phyloP scores from a whole-genome alignment of 2,329 filamentous ascomycete genomes.

The Chalaropsis thielavioides region DNA sequence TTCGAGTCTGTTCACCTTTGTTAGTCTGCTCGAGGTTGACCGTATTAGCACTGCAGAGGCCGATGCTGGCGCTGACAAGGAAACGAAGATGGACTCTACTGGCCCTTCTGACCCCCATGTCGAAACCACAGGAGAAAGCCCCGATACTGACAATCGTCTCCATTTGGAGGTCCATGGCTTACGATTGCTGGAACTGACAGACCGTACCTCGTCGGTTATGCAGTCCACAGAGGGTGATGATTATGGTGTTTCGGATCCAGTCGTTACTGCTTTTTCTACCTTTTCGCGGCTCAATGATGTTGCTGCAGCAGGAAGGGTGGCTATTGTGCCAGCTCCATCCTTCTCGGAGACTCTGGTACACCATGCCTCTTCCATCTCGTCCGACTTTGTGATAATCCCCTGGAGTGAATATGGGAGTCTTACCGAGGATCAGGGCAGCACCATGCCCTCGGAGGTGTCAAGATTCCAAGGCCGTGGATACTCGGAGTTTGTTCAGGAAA shows the following conservation, averaged over 20 bases:
- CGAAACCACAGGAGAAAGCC: constrained; percentile 5
- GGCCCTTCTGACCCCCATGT: neutral
- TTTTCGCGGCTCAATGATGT: constrained; percentile 76
- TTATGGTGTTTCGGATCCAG: constrained; percentile 47
- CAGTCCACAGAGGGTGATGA: constrained; percentile 73
- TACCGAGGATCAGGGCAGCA: constrained; percentile 41
- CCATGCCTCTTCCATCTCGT: constrained; percentile 53
- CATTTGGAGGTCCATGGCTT: constrained; percentile 66
- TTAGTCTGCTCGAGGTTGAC: constrained; percentile 49
- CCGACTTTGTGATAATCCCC: constrained; percentile 67
- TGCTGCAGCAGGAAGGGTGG: constrained; percentile 65
- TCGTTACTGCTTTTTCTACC: constrained; percentile 81
- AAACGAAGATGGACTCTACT: neutral
- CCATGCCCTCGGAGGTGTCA: constrained; percentile 8
- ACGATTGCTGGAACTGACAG: constrained; percentile 74
- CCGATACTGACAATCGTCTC: constrained; percentile 5
- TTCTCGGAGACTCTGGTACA: constrained; percentile 65
- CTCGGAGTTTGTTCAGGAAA: constrained; percentile 55
- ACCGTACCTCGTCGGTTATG: constrained; percentile 92
- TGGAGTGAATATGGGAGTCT: constrained; percentile 77
- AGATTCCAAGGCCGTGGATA: constrained; percentile 33
- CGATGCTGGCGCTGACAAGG: constrained; percentile 18
- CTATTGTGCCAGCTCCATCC: constrained; percentile 60
- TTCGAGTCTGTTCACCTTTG: constrained; percentile 65
- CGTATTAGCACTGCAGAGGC: constrained; percentile 18